Evolutionary conservation across 805 yeast genomes (phyloP).

Genomic region (Metschnikowia lachancei): DNA sequence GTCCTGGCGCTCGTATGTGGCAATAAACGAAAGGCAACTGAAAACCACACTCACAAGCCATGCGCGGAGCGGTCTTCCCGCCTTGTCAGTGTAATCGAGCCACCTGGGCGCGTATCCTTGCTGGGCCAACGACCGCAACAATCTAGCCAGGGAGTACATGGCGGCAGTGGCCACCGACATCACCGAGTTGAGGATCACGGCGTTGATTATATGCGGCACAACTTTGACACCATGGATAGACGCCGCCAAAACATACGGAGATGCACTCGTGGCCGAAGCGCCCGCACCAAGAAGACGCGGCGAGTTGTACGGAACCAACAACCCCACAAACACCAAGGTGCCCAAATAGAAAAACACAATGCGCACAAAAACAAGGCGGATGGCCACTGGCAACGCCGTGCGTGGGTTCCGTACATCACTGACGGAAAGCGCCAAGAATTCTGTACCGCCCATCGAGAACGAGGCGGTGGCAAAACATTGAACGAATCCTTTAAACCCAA

Average conservation of each 20-base stretch:
- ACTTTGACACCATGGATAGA: slow-evolving; percentile 28
- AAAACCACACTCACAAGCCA: slow-evolving; percentile 23
- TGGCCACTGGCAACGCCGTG: slow-evolving; percentile 40
- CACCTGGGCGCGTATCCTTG: slow-evolving; percentile 30
- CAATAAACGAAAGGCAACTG: slow-evolving; percentile 27
- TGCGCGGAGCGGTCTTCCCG: slow-evolving; percentile 28
- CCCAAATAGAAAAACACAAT: slow-evolving; percentile 40
- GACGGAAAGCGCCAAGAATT: slow-evolving; percentile 38
- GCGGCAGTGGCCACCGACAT: slow-evolving; percentile 32
- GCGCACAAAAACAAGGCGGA: slow-evolving; percentile 41
- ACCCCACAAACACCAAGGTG: slow-evolving; percentile 37
- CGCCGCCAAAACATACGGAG: slow-evolving; percentile 33
- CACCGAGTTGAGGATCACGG: slow-evolving; percentile 32
- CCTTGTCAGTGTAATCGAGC: slow-evolving; percentile 30
- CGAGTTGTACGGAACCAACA: slow-evolving; percentile 38
- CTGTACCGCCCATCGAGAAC: slow-evolving; percentile 41
- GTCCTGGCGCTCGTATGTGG: slow-evolving; percentile 30
- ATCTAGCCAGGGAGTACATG: slow-evolving; percentile 28
- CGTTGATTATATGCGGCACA: slow-evolving; percentile 33
- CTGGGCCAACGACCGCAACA: slow-evolving; percentile 26
- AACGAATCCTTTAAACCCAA: slow-evolving; percentile 40
- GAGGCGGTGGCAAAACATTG: slow-evolving; percentile 41
- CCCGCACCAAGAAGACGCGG: slow-evolving; percentile 35
- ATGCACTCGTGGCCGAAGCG: slow-evolving; percentile 28
- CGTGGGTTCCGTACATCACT: slow-evolving; percentile 41